Base-by-base conservation (phyloP, 2,329 filamentous ascomycete genomes). In the Cytospora paraplurivora region DNA sequence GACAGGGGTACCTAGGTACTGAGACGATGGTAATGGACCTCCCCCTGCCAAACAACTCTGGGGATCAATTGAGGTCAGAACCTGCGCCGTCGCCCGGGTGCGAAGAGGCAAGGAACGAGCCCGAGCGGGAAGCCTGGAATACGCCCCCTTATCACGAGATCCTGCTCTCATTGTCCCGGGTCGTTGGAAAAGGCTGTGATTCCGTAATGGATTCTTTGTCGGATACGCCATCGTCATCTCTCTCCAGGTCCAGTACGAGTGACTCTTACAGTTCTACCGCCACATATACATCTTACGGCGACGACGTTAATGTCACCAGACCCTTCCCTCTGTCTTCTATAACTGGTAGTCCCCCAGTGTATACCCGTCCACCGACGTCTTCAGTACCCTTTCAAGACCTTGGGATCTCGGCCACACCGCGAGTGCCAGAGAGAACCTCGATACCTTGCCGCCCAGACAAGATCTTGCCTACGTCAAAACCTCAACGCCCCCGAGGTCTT, bases 181-280 rank as follows among this genome's bases (percentile, higher is more conserved):
- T n/a, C 11, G 12, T 49, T 61, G 38, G 49, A 61, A 61, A 61
- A 15, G n/a, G 2, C 38, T 32, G 27, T n/a, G 59, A 50, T n/a
- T 8, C 49, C 38, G 37, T n/a, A n/a, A 33, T 7, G 15, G n/a
- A 17, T 21, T 61, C 38, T 19, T 19, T 10, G 1, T 34, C 51
- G 0, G 4, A 13, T 5, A 55, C 52, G 2, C 21, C 33, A 1
- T 1, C 32, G 13, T 52, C 59, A 38, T 11, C 12, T 13, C 19
- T 50, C 33, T 61, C 59, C 15, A 7, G 59, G 17, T 35, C 59
- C 32, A 38, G 32, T 34, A 61, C 59, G 11, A 1, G 55, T 33
- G 19, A 38, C 13, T 54, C 58, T 1, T 47, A 17, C 8, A 50
- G 4, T 10, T 41, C 34, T 8, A 32, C 13, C 12, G 13, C 21